phyloP scores from a whole-genome alignment of 2,329 filamentous ascomycete species.

The Colletotrichum cereale region DNA sequence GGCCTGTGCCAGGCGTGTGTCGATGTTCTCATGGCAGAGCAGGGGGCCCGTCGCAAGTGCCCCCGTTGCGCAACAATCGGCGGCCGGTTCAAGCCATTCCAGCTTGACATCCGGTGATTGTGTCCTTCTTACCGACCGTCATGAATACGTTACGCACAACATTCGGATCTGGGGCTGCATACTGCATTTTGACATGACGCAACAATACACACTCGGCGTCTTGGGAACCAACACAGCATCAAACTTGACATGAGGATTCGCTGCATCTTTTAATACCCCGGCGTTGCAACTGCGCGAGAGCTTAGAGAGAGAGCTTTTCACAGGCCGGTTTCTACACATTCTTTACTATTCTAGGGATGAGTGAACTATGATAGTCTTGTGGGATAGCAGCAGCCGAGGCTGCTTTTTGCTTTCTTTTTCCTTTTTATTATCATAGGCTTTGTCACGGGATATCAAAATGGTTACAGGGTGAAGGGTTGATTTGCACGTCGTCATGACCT shows the following conservation, averaged over 20 bases:
- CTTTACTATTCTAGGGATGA: slow-evolving; percentile 32
- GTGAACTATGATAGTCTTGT: slow-evolving; percentile 26
- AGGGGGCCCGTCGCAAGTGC: slow-evolving; percentile 81
- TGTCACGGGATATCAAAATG: slow-evolving; percentile 36
- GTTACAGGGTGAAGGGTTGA: slow-evolving; percentile 24
- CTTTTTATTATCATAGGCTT: slow-evolving; percentile 15
- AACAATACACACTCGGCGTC: slow-evolving; percentile 24
- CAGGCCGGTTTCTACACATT: slow-evolving; percentile 37
- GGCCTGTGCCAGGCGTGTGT: slow-evolving; percentile 92
- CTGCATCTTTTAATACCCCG: slow-evolving; percentile 38
- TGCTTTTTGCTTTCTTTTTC: neutral
- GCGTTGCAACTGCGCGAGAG: slow-evolving; percentile 39
- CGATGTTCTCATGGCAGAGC: slow-evolving; percentile 81
- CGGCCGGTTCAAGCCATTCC: slow-evolving; percentile 85
- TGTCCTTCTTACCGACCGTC: neutral
- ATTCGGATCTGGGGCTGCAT: slow-evolving; percentile 6
- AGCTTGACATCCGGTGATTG: slow-evolving; percentile 78
- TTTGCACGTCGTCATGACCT: slow-evolving; percentile 36
- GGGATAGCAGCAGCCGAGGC: slow-evolving; percentile 7
- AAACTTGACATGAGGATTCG: slow-evolving; percentile 32
- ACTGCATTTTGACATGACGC: slow-evolving; percentile 36
- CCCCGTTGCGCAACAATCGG: slow-evolving; percentile 84
- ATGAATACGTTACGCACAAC: slow-evolving; percentile 17
- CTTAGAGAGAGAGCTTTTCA: slow-evolving; percentile 39
- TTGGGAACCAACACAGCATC: slow-evolving; percentile 36